A percentile compares a stretch with the other conserved stretches of the same genome.
phyloP scores from a whole-genome alignment of 306 rosid species.

The Cyamopsis tetragonoloba region DNA sequence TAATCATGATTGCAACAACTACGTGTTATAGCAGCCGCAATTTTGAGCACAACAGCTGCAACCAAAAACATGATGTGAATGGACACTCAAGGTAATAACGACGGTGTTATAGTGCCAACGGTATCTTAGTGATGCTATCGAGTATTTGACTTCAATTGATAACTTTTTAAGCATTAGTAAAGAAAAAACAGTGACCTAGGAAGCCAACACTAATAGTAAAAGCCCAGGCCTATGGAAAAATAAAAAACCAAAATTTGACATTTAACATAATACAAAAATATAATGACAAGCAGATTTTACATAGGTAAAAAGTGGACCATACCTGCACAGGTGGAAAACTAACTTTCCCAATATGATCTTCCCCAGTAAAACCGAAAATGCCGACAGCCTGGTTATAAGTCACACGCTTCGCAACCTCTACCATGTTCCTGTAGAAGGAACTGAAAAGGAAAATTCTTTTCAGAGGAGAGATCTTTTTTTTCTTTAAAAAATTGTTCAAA shows the following conservation, averaged over 20 bases:
- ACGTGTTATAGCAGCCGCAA: too few species aligned
- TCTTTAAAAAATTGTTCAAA: neutral
- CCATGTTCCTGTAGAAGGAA: constrained; percentile 83
- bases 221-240: neutral
- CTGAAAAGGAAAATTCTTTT: constrained; percentile 43
- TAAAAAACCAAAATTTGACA: too few species aligned
- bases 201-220: neutral
- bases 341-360: constrained; percentile 95
- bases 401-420: constrained; percentile 69
- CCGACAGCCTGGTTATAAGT: constrained; percentile 92
- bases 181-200: neutral
- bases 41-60: too few species aligned
- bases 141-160: neutral
- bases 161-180: neutral
- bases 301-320: constrained; percentile 18
- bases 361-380: constrained; percentile 83
- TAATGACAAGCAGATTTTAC: neutral
- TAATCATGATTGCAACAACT: too few species aligned
- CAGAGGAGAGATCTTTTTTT: neutral
- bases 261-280: too few species aligned
- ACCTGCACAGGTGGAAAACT: constrained; percentile 97
- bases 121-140: too few species aligned
- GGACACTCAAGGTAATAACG: too few species aligned
- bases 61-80: neutral
- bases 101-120: neutral